Evolutionary conservation across 2,329 filamentous ascomycete species (phyloP), one percentile per base, ranked within the genome.

Genomic region (Monilinia laxa): DNA sequence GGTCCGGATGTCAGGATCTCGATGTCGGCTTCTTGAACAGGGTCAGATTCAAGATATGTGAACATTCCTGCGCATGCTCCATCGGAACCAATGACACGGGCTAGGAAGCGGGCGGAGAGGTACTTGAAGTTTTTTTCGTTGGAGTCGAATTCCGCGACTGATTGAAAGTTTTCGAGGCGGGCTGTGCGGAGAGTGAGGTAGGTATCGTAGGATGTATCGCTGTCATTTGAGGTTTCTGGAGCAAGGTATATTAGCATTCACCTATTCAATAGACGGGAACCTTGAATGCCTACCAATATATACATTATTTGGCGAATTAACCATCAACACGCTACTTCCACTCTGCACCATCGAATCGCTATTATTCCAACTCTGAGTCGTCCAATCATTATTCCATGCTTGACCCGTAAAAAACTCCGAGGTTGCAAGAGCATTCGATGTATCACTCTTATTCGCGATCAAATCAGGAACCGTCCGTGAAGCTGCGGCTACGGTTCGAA

Each of bases 1-100:
- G 74, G 73, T 12, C 70, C 74, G 2, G 59, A 45, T 9, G 74
- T 76, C 4, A 76, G 70, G 56, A 76, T 75, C 53, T 76, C 75
- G 12, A 76, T 76, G 47, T 76, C 75, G 35, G 74, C 70, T 72
- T 76, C 75, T 67, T 76, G 73, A 0, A 76, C 69, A 1, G 57
- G 51, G 2, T 66, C 35, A 1, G 71, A 59, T 6, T 63, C 53
- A 6, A 71, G 70, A 59, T 76, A 76, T 10, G 75, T 76, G 67
- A 76, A 76, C 12, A 75, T 70, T 4, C 74, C 75, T 5, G 75
- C 74, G 57, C 73, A 75, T 18, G 75, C 75, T 6, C 75, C 75
- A 0, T 71, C 68, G 2, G 73, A 71, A 3, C 74, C 74, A 9
- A 69, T 65, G 0, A 75, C 71, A 1, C 75, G 72, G 1, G 75